Base-by-base conservation (phyloP, 177 flowering plant species). In the Telopea speciosissima region DNA sequence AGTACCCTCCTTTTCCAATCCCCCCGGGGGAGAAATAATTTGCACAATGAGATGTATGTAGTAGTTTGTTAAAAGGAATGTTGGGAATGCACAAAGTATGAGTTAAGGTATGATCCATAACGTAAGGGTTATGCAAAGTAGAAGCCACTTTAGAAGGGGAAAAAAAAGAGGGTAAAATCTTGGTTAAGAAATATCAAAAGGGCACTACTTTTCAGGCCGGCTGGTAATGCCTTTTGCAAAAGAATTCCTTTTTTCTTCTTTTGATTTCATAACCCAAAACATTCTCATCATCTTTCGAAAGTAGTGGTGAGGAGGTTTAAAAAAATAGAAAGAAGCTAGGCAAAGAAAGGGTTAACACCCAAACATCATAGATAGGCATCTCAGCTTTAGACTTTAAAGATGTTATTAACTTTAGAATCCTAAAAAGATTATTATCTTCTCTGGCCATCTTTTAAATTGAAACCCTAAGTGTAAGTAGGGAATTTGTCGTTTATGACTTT, bases 121-220 rank as follows among this genome's bases (percentile, higher is more conserved):
- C 90, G 87, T 88, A 80, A 83, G 86, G 70, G 70, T 75, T 76
- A 82, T 84, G 88, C 88, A 88, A 88, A 88, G 90, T 81, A 78
- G 84, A 75, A 73, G 67, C 83, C 67, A 72, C 86, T 88, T 83
- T 80, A 78, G 82, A 86, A 86, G 82, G n/a, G n/a, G n/a, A n/a
- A n/a, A 65, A 73, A 82, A 86, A 89, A 84, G 2, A 28, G 4
- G 4, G 85, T 73, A 79, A 86, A 78, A 86, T 89, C 87, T 85
- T 87, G 89, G 83, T 79, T 76, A 79, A 81, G 79, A 84, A 81
- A 82, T 81, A 63, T 66, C 70, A 74, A 80, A 85, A 78, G 76
- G 76, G 77, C 75, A 75, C 89, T 82, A 81, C 90, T 88, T 88
- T 87, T 85, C 76, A 88, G 85, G 91, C 76, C 75, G n/a, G n/a